A percentile compares a stretch with the other conserved stretches of the same genome.
These are phyloP conservation scores for Wallacemonas sp. DNA, from an alignment of 208 protist species.

Conservation along the genomic window DNA sequence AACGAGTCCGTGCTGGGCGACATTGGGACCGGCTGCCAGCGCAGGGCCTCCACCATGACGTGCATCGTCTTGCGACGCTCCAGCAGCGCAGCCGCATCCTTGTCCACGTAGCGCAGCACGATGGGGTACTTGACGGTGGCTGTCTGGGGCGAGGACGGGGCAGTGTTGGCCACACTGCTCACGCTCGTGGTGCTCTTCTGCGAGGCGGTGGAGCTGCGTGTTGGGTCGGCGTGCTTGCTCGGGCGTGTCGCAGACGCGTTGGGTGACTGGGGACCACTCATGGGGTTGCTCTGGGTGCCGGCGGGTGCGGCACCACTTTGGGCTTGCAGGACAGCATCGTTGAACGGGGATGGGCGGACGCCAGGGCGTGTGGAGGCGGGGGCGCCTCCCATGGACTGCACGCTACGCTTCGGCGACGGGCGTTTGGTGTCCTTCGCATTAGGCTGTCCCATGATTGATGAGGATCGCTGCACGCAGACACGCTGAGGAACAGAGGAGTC, in stretches of 20 bases:
- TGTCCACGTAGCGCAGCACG: constrained; percentile 77
- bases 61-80: constrained; percentile 41
- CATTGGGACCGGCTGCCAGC: constrained; percentile 80
- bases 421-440: constrained; percentile 63
- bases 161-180: constrained; percentile 11
- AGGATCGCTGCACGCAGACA: neutral
- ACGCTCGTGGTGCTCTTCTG: neutral
- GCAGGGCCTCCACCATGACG: constrained; percentile 65
- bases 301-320: neutral
- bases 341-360: constrained; percentile 43
- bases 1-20: constrained; percentile 83
- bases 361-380: neutral
- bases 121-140: constrained; percentile 57
- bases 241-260: neutral
- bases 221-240: constrained; percentile 15
- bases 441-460: constrained; percentile 56
- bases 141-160: constrained; percentile 2
- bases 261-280: neutral
- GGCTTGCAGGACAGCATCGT: constrained; percentile 40
- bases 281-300: neutral
- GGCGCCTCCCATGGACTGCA: neutral
- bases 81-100: constrained; percentile 55
- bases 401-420: constrained; percentile 13
- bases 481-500: no score
- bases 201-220: neutral